Evolutionary conservation across 768 basidiomycete genomes (phyloP).

Genomic region (Boletales sp.): DNA sequence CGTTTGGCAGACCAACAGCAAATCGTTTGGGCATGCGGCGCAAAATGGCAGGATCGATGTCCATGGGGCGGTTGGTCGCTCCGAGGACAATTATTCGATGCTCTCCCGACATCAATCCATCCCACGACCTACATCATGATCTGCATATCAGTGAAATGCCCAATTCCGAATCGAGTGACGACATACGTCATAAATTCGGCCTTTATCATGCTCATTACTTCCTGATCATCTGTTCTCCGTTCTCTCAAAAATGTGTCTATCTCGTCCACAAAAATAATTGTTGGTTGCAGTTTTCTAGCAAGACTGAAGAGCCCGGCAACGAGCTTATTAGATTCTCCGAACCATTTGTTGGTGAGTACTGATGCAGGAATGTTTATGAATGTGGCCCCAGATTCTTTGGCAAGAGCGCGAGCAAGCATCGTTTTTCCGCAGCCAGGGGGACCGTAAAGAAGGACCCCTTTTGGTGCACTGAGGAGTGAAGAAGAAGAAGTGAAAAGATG

Average conservation of each 20-base stretch:
- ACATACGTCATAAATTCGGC: conserved; percentile 87
- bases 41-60: conserved; percentile 82
- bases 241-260: conserved; percentile 95
- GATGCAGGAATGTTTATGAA: conserved; percentile 88
- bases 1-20: conserved; percentile 74
- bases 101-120: conserved; percentile 78
- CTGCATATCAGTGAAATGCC: not conserved
- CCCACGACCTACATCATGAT: conserved; percentile 69
- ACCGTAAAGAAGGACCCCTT: conserved; percentile 93
- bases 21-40: conserved; percentile 99
- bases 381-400: conserved; percentile 94
- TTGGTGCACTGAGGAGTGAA: conserved; percentile 83
- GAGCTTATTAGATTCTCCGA: conserved; percentile 90
- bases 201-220: conserved; percentile 98
- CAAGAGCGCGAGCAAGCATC: conserved; percentile 97
- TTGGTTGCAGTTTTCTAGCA: conserved; percentile 88
- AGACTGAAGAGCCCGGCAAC: conserved; percentile 93
- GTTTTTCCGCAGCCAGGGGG: conserved; percentile 99
- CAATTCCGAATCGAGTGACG: conserved; percentile 1
- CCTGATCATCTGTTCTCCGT: conserved; percentile 85
- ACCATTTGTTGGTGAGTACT: conserved; percentile 78
- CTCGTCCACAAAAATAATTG: conserved; percentile 98
- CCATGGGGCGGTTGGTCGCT: conserved; percentile 92
- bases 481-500: conserved; percentile 80
- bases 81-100: conserved; percentile 89